Conservation (phyloP, 371 early-diverging fungal species). For the Amoeboaphelidium protococcarum region DNA sequence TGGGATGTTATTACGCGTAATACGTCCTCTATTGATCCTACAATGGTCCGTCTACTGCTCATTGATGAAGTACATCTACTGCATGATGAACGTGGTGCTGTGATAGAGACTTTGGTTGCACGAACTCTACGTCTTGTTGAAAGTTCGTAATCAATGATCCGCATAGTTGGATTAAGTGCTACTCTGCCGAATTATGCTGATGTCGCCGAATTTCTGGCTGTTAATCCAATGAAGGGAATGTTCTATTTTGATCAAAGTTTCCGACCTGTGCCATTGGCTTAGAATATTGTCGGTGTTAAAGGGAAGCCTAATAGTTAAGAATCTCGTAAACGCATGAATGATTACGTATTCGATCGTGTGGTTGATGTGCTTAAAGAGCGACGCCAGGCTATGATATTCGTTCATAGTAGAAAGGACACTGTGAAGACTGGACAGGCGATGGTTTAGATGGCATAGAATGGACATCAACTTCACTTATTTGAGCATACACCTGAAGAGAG, state of each 20-base stretch:
- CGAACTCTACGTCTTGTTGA: slow-evolving; percentile 75
- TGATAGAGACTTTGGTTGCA: slow-evolving; percentile 84
- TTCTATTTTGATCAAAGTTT: slow-evolving; percentile 79
- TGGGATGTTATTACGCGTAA: slow-evolving; percentile 98
- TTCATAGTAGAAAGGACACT: slow-evolving; percentile 92
- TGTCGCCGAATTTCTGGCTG: slow-evolving; percentile 81
- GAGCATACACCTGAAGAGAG: too few relatives aligned
- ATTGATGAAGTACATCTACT: slow-evolving; percentile 99
- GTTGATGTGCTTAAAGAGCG: slow-evolving; percentile 58
- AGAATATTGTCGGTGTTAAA: slow-evolving; percentile 79
- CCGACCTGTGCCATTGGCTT: slow-evolving; percentile 84
- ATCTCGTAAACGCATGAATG: slow-evolving; percentile 72
- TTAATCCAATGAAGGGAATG: slow-evolving; percentile 37
- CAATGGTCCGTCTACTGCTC: slow-evolving; percentile 68
- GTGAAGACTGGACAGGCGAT: slow-evolving; percentile 71
- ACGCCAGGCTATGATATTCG: slow-evolving; percentile 89
- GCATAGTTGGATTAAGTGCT: slow-evolving; percentile 93
- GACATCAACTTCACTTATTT: too few relatives aligned
- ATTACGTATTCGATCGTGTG: slow-evolving; percentile 71
- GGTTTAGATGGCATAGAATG: slow-evolving; percentile 62
- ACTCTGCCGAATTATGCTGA: slow-evolving; percentile 96
- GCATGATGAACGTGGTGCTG: slow-evolving; percentile 96
- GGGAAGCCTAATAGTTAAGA: too few relatives aligned
- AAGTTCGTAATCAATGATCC: slow-evolving; percentile 59
- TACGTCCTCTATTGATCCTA: slow-evolving; percentile 17